These are phyloP conservation scores for Orbilia oligospora DNA, from an alignment of 2,329 filamentous ascomycete species.

Conservation along the genomic window DNA sequence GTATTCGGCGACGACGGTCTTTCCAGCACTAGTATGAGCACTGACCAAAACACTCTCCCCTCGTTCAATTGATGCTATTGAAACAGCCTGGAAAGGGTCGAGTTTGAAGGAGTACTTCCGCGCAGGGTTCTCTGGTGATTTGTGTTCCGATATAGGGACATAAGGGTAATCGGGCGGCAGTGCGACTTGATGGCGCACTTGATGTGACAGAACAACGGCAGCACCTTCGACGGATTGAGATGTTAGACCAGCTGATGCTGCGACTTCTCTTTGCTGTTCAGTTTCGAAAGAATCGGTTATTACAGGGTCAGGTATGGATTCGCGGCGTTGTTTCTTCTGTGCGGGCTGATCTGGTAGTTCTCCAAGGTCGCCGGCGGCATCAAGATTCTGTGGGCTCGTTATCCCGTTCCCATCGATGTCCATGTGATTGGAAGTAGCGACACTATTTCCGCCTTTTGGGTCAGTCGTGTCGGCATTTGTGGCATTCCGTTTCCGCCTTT, in stretches of 20 bases:
- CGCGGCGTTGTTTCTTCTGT: slow-evolving; percentile 69
- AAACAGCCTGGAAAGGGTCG: slow-evolving; percentile 96
- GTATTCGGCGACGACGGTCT: slow-evolving; percentile 98
- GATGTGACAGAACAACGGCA: slow-evolving; percentile 89
- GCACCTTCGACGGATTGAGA: slow-evolving; percentile 74
- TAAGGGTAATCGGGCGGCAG: slow-evolving; percentile 95
- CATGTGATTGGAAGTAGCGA: slow-evolving; percentile 63
- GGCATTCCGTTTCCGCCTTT: slow-evolving; percentile 81
- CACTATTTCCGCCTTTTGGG: slow-evolving; percentile 43
- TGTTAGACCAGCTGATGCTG: slow-evolving; percentile 79
- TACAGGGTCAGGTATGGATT: slow-evolving; percentile 80
- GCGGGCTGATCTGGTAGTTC: slow-evolving; percentile 66
- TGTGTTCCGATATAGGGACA: slow-evolving; percentile 93
- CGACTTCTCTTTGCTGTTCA: slow-evolving; percentile 90
- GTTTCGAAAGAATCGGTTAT: slow-evolving; percentile 96
- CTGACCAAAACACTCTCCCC: slow-evolving; percentile 97
- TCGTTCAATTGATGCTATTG: slow-evolving; percentile 93
- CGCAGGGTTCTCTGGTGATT: slow-evolving; percentile 87
- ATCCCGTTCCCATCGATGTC: slow-evolving; percentile 66
- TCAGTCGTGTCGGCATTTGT: slow-evolving; percentile 65
- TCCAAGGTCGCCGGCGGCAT: slow-evolving; percentile 67
- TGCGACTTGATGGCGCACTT: slow-evolving; percentile 98
- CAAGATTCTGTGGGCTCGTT: slow-evolving; percentile 61
- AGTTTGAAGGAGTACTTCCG: slow-evolving; percentile 89
- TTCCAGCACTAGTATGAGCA: slow-evolving; percentile 96